Percentiles rank a stretch among this genome's conserved stretches.
phyloP scores from a whole-genome alignment of 2,329 filamentous ascomycete genomes.

The Cercospora sp. region DNA sequence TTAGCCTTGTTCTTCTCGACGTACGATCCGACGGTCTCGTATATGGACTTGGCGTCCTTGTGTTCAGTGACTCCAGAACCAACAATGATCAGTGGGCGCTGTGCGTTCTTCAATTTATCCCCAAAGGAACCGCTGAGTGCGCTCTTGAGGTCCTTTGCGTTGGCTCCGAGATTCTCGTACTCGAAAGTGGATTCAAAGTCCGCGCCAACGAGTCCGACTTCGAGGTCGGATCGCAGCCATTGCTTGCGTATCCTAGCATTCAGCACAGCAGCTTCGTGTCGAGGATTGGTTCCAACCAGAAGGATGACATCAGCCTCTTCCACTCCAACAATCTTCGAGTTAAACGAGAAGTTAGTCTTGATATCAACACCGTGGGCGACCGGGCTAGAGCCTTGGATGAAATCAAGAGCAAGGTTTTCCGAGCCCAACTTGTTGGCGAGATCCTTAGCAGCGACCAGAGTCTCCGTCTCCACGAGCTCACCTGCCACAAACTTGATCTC shows the following conservation, averaged over 20 bases:
- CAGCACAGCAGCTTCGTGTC: constrained; percentile 90
- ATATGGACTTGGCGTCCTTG: constrained; percentile 85
- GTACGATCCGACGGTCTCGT: constrained; percentile 85
- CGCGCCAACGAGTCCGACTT: constrained; percentile 89
- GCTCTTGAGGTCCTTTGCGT: constrained; percentile 77
- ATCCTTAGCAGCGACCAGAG: constrained; percentile 94
- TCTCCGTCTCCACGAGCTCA: constrained; percentile 87
- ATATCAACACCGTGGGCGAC: constrained; percentile 91
- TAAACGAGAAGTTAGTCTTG: constrained; percentile 93
- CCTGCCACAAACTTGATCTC: constrained; percentile 96
- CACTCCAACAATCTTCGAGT: constrained; percentile 89
- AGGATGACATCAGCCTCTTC: constrained; percentile 92
- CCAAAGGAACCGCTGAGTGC: constrained; percentile 84
- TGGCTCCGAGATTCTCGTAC: constrained; percentile 83
- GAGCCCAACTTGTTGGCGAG: constrained; percentile 94
- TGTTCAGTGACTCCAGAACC: constrained; percentile 92
- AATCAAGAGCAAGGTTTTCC: constrained; percentile 91
- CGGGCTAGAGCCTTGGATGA: constrained; percentile 77
- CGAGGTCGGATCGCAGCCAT: constrained; percentile 91
- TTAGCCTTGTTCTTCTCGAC: constrained; percentile 89
- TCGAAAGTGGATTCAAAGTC: constrained; percentile 93
- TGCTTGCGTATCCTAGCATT: constrained; percentile 98
- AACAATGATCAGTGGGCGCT: constrained; percentile 95
- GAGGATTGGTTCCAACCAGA: constrained; percentile 90
- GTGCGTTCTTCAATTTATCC: constrained; percentile 83